Base-by-base conservation (phyloP, 2,329 filamentous ascomycete species). In the Cladophialophora immunda region DNA sequence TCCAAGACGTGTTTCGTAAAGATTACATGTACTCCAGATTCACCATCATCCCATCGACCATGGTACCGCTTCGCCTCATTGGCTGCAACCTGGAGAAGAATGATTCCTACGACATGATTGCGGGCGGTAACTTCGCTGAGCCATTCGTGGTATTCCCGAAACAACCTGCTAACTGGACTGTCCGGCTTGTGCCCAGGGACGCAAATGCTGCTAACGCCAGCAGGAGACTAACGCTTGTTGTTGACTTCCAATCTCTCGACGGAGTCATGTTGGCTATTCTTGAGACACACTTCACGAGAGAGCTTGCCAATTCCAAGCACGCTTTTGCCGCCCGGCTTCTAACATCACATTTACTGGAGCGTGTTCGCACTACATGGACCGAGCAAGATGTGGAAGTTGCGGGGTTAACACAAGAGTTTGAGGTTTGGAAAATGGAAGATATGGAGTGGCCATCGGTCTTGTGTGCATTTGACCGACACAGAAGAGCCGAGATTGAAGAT, bases 1-100 rank as follows among this genome's bases (percentile, higher is more conserved):
- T 99, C 5, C 94, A 98, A 74, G 95, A 99, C 73, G 88, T 96
- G 30, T 98, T 98, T 82, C 97, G 97, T 76, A 88, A 92, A 69
- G 82, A 89, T 7, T 85, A 88, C 0, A 84, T 98, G 0, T 95
- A 95, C 75, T 97, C 94, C 0, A 90, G 90, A 9, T 99, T 99
- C 77, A 97, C 92, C 15, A 90, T 99, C 60, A 93, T 92, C 13
- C 93, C 94, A 0, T 90, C 92, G 0, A 92, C 85, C 64, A 78
- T 86, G 27, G 89, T 90, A 32, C 95, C 95, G 0, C 78, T 98
- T 9, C 86, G 91, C 3, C 81, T 99, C 6, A 84, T 91, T 54
- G 86, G 86, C 62, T 92, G 92, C 70, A 84, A 88, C 60, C 85
- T 99, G 1, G 79, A 89, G 0, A 94, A 92, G 68, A 84, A 87